Percentiles rank a stretch among this genome's conserved stretches.
Conservation (phyloP, 2,329 filamentous ascomycete genomes). For the Cryoendolithus antarcticus region DNA sequence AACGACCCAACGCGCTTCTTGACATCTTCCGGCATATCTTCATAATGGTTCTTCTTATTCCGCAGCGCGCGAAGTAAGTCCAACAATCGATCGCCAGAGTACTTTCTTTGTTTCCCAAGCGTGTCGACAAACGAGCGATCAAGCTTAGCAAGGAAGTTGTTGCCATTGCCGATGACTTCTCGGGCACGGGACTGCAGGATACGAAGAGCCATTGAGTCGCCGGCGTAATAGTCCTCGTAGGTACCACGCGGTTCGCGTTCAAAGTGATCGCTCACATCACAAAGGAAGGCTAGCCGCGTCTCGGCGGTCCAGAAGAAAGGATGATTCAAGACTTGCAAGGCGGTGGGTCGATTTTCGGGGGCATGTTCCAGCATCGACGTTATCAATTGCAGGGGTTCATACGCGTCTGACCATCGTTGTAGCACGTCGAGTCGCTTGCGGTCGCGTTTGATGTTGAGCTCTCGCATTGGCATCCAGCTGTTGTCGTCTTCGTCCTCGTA, state of each 20-base stretch:
- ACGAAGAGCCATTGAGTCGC: constrained; percentile 47
- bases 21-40: constrained; percentile 78
- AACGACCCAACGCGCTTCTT: constrained; percentile 61
- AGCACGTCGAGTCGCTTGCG: constrained; percentile 49
- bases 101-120: constrained; percentile 88
- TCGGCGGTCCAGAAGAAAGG: constrained; percentile 94
- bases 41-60: constrained; percentile 97
- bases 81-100: constrained; percentile 69
- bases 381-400: constrained; percentile 80
- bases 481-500: constrained; percentile 91
- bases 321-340: constrained; percentile 72
- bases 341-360: constrained; percentile 56
- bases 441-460: constrained; percentile 93
- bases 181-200: constrained; percentile 41
- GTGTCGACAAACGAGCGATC: constrained; percentile 77
- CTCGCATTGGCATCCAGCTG: constrained; percentile 69
- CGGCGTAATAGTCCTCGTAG: constrained; percentile 18
- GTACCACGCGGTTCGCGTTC: constrained; percentile 75
- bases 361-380: constrained; percentile 62
- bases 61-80: constrained; percentile 79
- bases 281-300: constrained; percentile 83
- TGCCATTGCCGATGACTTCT: constrained; percentile 38
- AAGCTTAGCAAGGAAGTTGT: constrained; percentile 65
- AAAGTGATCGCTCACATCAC: constrained; percentile 91
- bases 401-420: constrained; percentile 57